phyloP scores from a whole-genome alignment of 2,329 filamentous ascomycete genomes.

The Sarocladiaceae sp. region DNA sequence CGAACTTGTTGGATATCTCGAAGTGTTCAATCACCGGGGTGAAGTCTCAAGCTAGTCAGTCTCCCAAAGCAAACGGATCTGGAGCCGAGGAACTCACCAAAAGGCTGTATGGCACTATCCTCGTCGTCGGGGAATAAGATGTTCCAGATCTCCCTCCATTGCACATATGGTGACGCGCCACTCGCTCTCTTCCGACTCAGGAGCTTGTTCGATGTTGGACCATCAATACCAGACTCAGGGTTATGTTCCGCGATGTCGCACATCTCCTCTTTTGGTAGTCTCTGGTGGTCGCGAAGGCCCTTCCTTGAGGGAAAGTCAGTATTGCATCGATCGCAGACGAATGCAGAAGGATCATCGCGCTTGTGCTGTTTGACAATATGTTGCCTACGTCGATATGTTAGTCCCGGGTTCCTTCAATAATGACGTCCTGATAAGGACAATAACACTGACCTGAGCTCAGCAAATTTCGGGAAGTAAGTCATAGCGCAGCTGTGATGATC shows the following conservation, averaged over 20 bases:
- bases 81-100: slow-evolving; percentile 21
- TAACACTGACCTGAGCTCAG: slow-evolving; percentile 28
- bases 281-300: slow-evolving; percentile 32
- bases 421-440: rapidly evolving
- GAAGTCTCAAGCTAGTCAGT: slow-evolving; percentile 24
- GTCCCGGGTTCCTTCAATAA: neutral
- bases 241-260: slow-evolving; percentile 34
- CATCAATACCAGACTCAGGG: slow-evolving; percentile 33
- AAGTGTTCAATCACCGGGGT: slow-evolving; percentile 36
- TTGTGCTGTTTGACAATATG: slow-evolving; percentile 38
- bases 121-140: slow-evolving; percentile 35
- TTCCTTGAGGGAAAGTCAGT: slow-evolving; percentile 31
- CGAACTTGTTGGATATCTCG: slow-evolving; percentile 28
- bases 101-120: slow-evolving; percentile 23
- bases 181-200: slow-evolving; percentile 32
- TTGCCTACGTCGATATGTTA: slow-evolving; percentile 23
- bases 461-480: slow-evolving; percentile 35
- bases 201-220: slow-evolving; percentile 32
- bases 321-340: slow-evolving; percentile 34
- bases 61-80: neutral
- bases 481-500: slow-evolving; percentile 39
- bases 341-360: slow-evolving; percentile 32
- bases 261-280: slow-evolving; percentile 33
- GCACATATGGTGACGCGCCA: slow-evolving; percentile 29
- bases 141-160: slow-evolving; percentile 36